Evolutionary conservation across 1,284 basidiomycete species (phyloP).

Genomic region (Cystobasidium sp.): DNA sequence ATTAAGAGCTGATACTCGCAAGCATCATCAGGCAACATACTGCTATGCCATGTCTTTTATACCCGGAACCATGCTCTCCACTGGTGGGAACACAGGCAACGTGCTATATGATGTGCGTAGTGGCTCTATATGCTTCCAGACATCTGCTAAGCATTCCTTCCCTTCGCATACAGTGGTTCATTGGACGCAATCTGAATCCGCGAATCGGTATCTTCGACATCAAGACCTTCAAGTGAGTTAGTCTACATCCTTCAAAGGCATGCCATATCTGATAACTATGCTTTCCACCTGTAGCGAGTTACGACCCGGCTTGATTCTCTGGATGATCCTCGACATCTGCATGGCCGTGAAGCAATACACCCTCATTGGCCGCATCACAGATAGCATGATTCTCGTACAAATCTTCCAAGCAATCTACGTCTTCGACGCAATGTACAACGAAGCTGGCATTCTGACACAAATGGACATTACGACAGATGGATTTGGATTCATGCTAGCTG

Average conservation of each 20-base stretch:
- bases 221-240: slow-evolving; percentile 78
- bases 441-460: slow-evolving; percentile 77
- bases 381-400: slow-evolving; percentile 89
- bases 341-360: slow-evolving; percentile 89
- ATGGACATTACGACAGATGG: slow-evolving; percentile 99
- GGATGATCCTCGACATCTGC: slow-evolving; percentile 88
- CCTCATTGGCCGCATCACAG: slow-evolving; percentile 73
- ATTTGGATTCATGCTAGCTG: slow-evolving; percentile 96
- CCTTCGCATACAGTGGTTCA: slow-evolving; percentile 75
- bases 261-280: not conserved
- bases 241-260: slow-evolving; percentile 30
- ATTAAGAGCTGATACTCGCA: not conserved
- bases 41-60: slow-evolving; percentile 77
- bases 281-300: slow-evolving; percentile 65
- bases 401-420: slow-evolving; percentile 89
- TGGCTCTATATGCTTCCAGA: not conserved
- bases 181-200: slow-evolving; percentile 94
- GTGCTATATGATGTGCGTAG: slow-evolving; percentile 82
- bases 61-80: slow-evolving; percentile 69
- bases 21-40: slow-evolving; percentile 61
- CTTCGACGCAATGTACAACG: slow-evolving; percentile 82
- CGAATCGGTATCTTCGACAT: slow-evolving; percentile 83
- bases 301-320: slow-evolving; percentile 92
- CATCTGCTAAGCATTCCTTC: not conserved
- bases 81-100: slow-evolving; percentile 90